These are phyloP conservation scores for Amanita exitialis DNA, from an alignment of 768 basidiomycete genomes.

Conservation along the genomic window DNA sequence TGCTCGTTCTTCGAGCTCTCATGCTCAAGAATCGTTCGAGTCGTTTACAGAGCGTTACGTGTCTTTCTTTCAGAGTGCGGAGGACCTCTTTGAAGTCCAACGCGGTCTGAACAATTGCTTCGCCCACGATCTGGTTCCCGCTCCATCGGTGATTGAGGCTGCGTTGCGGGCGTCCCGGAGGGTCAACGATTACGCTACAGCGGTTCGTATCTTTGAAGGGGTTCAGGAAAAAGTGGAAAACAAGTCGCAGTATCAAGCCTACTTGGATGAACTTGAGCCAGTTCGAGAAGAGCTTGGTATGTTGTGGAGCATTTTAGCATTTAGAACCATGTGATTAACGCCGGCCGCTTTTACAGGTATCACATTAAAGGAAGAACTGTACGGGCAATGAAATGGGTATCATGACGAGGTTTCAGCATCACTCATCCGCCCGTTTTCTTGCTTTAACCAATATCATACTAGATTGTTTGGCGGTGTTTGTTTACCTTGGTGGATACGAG, in stretches of 20 bases:
- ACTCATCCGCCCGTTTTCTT: background rate
- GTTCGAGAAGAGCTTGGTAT: conserved; percentile 88
- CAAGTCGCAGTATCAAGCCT: conserved; percentile 87
- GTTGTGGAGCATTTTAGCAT: conserved; percentile 9
- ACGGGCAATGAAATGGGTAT: conserved; percentile 17
- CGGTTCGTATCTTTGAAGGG: conserved; percentile 93
- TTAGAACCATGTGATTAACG: background rate
- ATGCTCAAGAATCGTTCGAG: conserved; percentile 89
- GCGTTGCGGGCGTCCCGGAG: conserved; percentile 81
- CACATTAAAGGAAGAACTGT: conserved; percentile 33
- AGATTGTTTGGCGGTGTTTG: background rate
- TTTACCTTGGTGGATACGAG: too few relatives aligned
- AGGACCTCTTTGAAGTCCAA: conserved; percentile 98
- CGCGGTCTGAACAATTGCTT: conserved; percentile 99
- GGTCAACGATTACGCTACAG: conserved; percentile 95
- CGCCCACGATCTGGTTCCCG: conserved; percentile 92
- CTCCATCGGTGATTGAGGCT: conserved; percentile 75
- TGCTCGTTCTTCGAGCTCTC: conserved; percentile 42
- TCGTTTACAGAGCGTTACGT: conserved; percentile 92
- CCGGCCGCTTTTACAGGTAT: conserved; percentile 21
- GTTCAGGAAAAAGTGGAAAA: conserved; percentile 97
- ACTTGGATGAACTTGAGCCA: conserved; percentile 83
- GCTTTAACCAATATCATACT: background rate
- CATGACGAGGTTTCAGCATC: background rate
- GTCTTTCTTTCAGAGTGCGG: conserved; percentile 83